Conservation (phyloP, 169 alveolate genomes). For the Eimeria necatrix region DNA sequence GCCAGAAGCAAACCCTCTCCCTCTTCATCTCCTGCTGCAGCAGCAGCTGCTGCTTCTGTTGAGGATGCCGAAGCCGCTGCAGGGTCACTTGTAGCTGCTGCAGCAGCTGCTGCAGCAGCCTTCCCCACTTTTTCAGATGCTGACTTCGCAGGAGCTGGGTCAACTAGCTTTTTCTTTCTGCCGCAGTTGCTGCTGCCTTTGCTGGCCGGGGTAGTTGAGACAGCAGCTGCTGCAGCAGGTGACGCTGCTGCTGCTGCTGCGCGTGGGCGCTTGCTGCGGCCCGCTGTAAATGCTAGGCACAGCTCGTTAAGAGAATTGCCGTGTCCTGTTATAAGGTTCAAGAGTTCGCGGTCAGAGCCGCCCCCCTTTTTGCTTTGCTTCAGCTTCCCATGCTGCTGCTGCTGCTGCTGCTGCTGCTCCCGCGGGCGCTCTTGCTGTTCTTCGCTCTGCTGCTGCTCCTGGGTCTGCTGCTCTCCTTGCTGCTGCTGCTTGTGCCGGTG, state of each 20-base stretch:
- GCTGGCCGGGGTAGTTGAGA: not conserved
- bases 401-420: not conserved
- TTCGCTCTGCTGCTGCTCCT: not conserved
- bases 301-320: constrained; percentile 59
- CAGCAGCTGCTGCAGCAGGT: not conserved
- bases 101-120: not conserved
- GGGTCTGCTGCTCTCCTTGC: too few relatives aligned
- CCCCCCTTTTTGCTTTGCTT: constrained; percentile 3
- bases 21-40: not conserved
- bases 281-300: constrained; percentile 29
- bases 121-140: not conserved
- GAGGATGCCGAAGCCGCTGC: not conserved
- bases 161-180: not conserved
- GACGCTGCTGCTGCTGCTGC: constrained; percentile 27
- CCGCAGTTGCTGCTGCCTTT: constrained; percentile 11
- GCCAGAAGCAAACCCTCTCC: constrained; percentile 6
- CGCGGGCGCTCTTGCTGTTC: not conserved
- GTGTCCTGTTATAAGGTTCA: constrained; percentile 26
- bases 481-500: too few relatives aligned
- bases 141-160: not conserved
- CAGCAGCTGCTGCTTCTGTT: not conserved
- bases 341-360: constrained; percentile 33
- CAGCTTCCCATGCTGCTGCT: not conserved
- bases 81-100: not conserved
- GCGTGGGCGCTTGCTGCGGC: constrained; percentile 1